phyloP scores from a whole-genome alignment of 2,329 filamentous ascomycete species.

The Rhynchosporium agropyri region DNA sequence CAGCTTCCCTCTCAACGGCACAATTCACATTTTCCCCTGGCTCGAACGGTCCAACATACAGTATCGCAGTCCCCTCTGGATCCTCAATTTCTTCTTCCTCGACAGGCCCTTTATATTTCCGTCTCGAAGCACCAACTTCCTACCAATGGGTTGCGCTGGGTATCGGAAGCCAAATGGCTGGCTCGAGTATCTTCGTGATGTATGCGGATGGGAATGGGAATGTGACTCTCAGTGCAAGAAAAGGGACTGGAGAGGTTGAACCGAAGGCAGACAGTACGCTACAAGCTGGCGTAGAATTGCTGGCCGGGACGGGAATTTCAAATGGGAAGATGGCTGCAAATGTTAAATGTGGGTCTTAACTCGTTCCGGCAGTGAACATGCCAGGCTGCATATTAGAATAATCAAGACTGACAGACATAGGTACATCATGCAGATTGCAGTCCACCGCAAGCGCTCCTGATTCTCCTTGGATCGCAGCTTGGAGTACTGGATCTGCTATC shows the following conservation, averaged over 20 bases:
- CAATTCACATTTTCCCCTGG: slow-evolving; percentile 30
- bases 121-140: slow-evolving; percentile 54
- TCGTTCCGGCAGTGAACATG: not conserved
- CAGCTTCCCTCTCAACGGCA: slow-evolving; percentile 13
- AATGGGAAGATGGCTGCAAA: slow-evolving; percentile 59
- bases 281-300: slow-evolving; percentile 46
- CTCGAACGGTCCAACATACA: slow-evolving; percentile 29
- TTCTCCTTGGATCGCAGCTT: slow-evolving; percentile 39
- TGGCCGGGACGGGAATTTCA: slow-evolving; percentile 57
- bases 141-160: slow-evolving; percentile 61
- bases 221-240: slow-evolving; percentile 59
- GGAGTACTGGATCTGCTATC: slow-evolving; percentile 34
- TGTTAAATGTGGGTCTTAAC: slow-evolving; percentile 50
- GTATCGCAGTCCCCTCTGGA: slow-evolving; percentile 34
- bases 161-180: slow-evolving; percentile 57
- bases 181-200: slow-evolving; percentile 61
- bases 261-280: slow-evolving; percentile 49
- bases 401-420: slow-evolving; percentile 20
- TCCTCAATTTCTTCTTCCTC: slow-evolving; percentile 50
- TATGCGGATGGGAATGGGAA: slow-evolving; percentile 55
- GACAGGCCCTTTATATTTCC: slow-evolving; percentile 59
- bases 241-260: slow-evolving; percentile 46
- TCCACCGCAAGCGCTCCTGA: slow-evolving; percentile 26
- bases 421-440: slow-evolving; percentile 33
- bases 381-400: not conserved